Evolutionary conservation across 495 filamentous ascomycete species (phyloP).

Genomic region (Aspergillus ellipticus): DNA sequence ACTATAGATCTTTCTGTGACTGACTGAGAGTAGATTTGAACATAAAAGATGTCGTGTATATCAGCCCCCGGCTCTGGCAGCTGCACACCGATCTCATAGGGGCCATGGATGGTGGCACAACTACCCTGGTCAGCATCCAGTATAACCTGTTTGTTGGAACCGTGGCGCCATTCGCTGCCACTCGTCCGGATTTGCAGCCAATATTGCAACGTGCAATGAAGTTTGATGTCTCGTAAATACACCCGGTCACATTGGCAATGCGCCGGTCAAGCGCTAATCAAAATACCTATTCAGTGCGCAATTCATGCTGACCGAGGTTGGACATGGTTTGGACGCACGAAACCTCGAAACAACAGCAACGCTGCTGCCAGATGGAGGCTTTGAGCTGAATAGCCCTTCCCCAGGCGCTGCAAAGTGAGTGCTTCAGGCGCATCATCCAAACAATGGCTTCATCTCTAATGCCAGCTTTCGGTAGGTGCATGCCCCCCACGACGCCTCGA

Average conservation of each 20-base stretch:
- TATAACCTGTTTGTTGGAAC: slow-evolving; percentile 37
- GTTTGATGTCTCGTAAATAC: slow-evolving; percentile 26
- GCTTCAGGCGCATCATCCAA: neutral
- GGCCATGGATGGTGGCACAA: slow-evolving; percentile 14
- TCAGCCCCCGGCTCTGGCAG: slow-evolving; percentile 16
- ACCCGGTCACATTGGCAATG: no score
- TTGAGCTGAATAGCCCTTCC: slow-evolving; percentile 30
- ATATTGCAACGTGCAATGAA: slow-evolving; percentile 24
- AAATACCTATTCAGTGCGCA: slow-evolving; percentile 20
- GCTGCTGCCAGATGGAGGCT: slow-evolving; percentile 25
- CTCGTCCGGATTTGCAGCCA: slow-evolving; percentile 23
- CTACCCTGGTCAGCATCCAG: slow-evolving; percentile 29
- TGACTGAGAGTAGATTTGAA: neutral
- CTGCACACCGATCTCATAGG: slow-evolving; percentile 15
- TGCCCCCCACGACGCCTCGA: slow-evolving; percentile 32
- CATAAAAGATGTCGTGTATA: neutral
- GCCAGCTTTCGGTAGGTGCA: slow-evolving; percentile 24
- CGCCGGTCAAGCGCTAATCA: no score
- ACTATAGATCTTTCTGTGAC: no score
- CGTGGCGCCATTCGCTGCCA: slow-evolving; percentile 24
- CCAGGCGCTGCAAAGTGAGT: slow-evolving; percentile 12
- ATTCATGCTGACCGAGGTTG: slow-evolving; percentile 36
- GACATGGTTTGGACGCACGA: slow-evolving; percentile 35
- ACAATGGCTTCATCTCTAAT: neutral
- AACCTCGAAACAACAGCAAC: slow-evolving; percentile 39